Conservation (phyloP, 163 green algal species). For the Prototheca stagnorum region DNA sequence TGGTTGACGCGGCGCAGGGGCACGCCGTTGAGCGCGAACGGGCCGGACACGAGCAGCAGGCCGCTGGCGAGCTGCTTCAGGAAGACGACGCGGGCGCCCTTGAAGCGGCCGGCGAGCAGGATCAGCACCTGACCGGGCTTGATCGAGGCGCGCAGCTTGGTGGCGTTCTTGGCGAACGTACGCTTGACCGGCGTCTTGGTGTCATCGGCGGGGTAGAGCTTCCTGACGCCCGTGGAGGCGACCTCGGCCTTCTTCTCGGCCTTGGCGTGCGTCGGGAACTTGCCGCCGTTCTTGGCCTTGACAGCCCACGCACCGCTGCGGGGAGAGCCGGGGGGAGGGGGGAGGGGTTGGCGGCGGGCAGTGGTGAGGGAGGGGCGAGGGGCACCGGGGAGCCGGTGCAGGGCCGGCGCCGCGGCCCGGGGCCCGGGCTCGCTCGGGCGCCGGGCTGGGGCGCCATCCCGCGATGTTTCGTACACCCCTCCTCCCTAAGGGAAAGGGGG, state of each 20-base stretch:
- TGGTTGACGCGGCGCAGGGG: slow-evolving; percentile 89
- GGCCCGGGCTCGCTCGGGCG: too few species aligned
- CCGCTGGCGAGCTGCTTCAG: slow-evolving; percentile 74
- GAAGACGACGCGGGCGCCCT: slow-evolving; percentile 96
- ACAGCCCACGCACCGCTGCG: slow-evolving; percentile 67
- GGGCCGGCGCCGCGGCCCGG: too few species aligned
- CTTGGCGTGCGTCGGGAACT: slow-evolving; percentile 72
- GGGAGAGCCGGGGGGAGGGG: not conserved
- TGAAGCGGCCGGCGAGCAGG: slow-evolving; percentile 91
- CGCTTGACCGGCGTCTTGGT: slow-evolving; percentile 51
- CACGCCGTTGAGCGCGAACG: slow-evolving; percentile 92
- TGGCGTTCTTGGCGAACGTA: slow-evolving; percentile 33
- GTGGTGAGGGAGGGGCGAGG: not conserved
- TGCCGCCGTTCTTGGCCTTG: slow-evolving; percentile 92
- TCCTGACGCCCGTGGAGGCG: slow-evolving; percentile 20
- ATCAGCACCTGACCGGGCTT: slow-evolving; percentile 93
- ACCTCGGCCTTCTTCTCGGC: slow-evolving; percentile 26
- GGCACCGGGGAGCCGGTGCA: too few species aligned
- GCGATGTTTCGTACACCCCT: too few species aligned
- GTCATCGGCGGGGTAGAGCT: slow-evolving; percentile 83
- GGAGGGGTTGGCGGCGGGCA: not conserved
- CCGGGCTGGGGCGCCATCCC: too few species aligned
- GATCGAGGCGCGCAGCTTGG: slow-evolving; percentile 81
- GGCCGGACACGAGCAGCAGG: slow-evolving; percentile 88
- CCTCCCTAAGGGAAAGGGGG: too few species aligned